Base-by-base conservation (phyloP, 345 rosid genomes). In the Boechera retrofracta region DNA sequence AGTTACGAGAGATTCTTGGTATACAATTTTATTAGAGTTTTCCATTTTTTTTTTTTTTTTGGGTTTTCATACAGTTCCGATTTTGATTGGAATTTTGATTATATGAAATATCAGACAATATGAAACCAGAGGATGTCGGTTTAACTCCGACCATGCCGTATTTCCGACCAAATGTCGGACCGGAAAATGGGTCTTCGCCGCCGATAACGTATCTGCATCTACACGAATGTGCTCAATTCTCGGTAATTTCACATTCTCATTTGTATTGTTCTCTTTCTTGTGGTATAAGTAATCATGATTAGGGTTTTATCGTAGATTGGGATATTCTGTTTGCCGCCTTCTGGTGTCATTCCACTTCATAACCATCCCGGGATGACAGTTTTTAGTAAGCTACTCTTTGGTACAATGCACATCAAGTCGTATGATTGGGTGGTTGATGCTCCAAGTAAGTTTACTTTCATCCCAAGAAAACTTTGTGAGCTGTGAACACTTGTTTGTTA, bases 291-390 rank as follows among this genome's bases (percentile, higher is more conserved):
- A 64, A 74, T 29, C 67, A 28, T 11, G 12, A 35, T 59, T 72
- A 58, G 77, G 77, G 52, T 71, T 64, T 63, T 45, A 3, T 80
- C 31, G 62, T 86, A 96, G 99, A 91, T 96, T 59, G 97, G 92
- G 55, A 91, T 96, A 72, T 96, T 91, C 80, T 93, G 98, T 81
- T 87, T 96, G 82, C 99, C 98, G 4, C 93, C 94, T 9, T 82
- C 87, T 10, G 93, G 88, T 58, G 94, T 87, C 59, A 85, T 96
- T 79, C 99, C 98, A 1, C 96, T 96, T 52, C 99, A 96, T 76
- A 89, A 96, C 63, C 99, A 96, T 83, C 98, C 99, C 5, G 91
- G 87, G 73, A 96, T 96, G 99, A 96, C 98, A 0, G 98, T 96
- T 42, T 96, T 96, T 72, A 88, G 97, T 81, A 93, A 93, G 86